phyloP scores from a whole-genome alignment of 805 yeast genomes.

The Suhomyces vadensis region DNA sequence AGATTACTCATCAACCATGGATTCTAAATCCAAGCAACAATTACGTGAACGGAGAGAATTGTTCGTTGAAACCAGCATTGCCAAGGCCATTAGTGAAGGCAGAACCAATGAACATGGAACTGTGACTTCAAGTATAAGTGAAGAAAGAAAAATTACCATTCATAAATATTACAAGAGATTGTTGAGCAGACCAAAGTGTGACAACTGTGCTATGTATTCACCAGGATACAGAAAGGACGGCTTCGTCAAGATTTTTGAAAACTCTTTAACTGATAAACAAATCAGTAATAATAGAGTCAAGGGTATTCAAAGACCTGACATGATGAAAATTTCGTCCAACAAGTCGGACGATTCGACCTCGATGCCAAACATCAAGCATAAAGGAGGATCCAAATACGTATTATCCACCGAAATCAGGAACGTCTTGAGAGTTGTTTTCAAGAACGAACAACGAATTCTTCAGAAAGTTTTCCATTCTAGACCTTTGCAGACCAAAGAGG shows the following conservation, averaged over 20 bases:
- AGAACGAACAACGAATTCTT: constrained; percentile 66
- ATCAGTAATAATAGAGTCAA: constrained; percentile 76
- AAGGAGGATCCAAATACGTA: constrained; percentile 79
- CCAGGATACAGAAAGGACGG: constrained; percentile 97
- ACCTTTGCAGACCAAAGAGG: constrained; percentile 54
- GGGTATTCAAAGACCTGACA: constrained; percentile 72
- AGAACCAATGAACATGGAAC: constrained; percentile 66
- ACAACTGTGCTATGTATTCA: constrained; percentile 93
- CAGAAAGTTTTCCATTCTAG: constrained; percentile 79
- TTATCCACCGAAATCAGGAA: constrained; percentile 85
- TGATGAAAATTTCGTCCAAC: constrained; percentile 47
- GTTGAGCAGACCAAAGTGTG: constrained; percentile 82
- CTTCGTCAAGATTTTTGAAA: constrained; percentile 86
- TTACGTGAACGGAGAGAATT: constrained; percentile 61
- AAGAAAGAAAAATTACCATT: constrained; percentile 76
- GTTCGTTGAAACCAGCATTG: constrained; percentile 71
- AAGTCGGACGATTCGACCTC: constrained; percentile 18
- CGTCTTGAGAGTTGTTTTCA: constrained; percentile 72
- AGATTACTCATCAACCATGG: constrained; percentile 39
- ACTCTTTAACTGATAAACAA: constrained; percentile 81
- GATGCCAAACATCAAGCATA: constrained; percentile 56
- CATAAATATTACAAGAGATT: constrained; percentile 75
- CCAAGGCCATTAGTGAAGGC: constrained; percentile 74
- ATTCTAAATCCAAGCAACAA: constrained; percentile 44
- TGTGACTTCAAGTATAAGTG: constrained; percentile 80